phyloP scores from a whole-genome alignment of 768 basidiomycete species.

The Rhizopogon vinicolor region DNA sequence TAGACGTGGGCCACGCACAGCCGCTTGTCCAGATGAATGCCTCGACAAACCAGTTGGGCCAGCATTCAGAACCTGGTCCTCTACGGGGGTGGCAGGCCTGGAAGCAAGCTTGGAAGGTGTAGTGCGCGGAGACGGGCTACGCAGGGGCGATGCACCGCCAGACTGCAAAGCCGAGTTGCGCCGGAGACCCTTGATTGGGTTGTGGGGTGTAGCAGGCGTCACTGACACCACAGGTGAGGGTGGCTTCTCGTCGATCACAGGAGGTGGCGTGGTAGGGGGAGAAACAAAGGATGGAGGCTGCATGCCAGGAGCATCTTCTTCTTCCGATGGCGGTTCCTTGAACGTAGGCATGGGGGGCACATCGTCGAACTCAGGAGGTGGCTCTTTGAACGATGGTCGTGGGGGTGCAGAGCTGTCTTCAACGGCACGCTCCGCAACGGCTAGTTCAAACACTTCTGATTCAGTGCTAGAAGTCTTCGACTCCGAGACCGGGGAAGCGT shows the following conservation, averaged over 20 bases:
- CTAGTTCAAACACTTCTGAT: constrained; percentile 10
- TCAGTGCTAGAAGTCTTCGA: constrained; percentile 11
- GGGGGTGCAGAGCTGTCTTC: constrained; percentile 17
- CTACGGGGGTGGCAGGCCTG: constrained; percentile 22
- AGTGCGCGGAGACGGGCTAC: constrained; percentile 41
- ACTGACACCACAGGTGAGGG: constrained; percentile 30
- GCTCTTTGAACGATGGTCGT: constrained; percentile 57
- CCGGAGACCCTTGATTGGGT: constrained; percentile 40
- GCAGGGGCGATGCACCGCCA: constrained; percentile 33
- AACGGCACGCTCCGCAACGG: not conserved
- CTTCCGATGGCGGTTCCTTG: constrained; percentile 32
- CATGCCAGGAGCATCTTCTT: constrained; percentile 11
- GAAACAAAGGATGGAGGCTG: constrained; percentile 14
- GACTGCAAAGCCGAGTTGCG: constrained; percentile 30
- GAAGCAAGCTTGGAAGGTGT: constrained; percentile 4
- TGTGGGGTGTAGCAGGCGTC: constrained; percentile 49
- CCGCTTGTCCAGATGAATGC: constrained; percentile 37
- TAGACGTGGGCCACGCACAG: constrained; percentile 45
- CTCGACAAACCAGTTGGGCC: constrained; percentile 36
- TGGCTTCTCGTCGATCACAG: constrained; percentile 18
- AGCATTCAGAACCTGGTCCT: constrained; percentile 31
- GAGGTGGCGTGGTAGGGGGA: constrained; percentile 20
- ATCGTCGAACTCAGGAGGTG: constrained; percentile 40
- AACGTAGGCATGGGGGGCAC: constrained; percentile 37
- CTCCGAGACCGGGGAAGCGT: constrained; percentile 18